Evolutionary conservation across 139 green algal species (phyloP).

Genomic region (Auxenochlorella pyrenoidosa): DNA sequence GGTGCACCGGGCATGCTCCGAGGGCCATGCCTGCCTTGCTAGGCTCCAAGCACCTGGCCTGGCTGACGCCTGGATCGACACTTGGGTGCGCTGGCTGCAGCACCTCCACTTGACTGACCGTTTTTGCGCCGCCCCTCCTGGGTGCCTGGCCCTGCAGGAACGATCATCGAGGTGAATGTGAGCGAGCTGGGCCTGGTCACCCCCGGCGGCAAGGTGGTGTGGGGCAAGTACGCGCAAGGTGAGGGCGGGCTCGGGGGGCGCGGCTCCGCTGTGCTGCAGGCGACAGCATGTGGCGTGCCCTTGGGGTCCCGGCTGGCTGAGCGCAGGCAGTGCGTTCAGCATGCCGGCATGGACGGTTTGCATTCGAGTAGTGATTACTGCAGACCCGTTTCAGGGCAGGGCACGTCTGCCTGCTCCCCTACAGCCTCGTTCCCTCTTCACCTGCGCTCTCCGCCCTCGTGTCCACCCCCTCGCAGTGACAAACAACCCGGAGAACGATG

Average conservation of each 20-base stretch:
- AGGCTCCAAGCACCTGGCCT: too few relatives aligned
- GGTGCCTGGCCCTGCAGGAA: conserved; percentile 47
- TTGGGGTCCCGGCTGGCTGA: too few relatives aligned
- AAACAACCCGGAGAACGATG: conserved; percentile 98
- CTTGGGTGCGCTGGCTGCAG: too few relatives aligned
- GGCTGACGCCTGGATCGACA: too few relatives aligned
- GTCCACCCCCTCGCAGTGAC: conserved; percentile 77
- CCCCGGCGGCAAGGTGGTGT: conserved; percentile 99
- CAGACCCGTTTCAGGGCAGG: not conserved
- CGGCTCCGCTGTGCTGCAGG: too few relatives aligned
- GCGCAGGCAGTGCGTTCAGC: too few relatives aligned
- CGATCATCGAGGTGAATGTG: conserved; percentile 98
- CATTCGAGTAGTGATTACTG: too few relatives aligned
- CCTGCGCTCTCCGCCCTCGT: not conserved
- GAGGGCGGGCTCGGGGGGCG: not conserved
- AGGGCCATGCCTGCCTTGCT: too few relatives aligned
- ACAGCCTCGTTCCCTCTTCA: not conserved
- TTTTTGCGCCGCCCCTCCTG: not conserved
- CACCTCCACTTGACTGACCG: not conserved
- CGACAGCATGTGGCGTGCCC: too few relatives aligned
- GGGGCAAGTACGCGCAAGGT: conserved; percentile 98
- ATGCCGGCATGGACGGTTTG: too few relatives aligned
- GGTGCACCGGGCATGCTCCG: too few relatives aligned
- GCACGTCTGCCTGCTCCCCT: not conserved
- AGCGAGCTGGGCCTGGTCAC: conserved; percentile 98